Percentiles rank a stretch among this genome's conserved stretches.
phyloP scores from a whole-genome alignment of 257 asterid genomes.

The Solanum etuberosum region DNA sequence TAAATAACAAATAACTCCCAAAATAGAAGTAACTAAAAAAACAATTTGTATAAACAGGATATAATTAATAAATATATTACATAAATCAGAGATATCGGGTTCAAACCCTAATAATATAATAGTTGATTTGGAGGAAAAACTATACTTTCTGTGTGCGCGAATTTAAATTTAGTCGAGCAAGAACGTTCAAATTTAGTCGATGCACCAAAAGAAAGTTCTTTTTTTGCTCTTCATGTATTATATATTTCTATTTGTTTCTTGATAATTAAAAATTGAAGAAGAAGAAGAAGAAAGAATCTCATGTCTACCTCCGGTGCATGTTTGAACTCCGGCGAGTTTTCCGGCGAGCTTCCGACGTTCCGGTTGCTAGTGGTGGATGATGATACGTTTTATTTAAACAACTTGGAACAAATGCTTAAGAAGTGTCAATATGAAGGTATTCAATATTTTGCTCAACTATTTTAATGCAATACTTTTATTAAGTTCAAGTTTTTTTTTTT shows the following conservation, averaged over 20 bases:
- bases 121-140: not conserved
- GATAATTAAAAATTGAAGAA: not conserved
- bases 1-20: not conserved
- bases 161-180: not conserved
- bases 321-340: not conserved
- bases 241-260: not conserved
- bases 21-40: too few relatives aligned
- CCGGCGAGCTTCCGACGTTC: slow-evolving; percentile 71
- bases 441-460: not conserved
- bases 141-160: not conserved
- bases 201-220: not conserved
- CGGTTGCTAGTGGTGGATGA: slow-evolving; percentile 88
- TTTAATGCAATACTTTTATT: not conserved
- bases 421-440: slow-evolving; percentile 81
- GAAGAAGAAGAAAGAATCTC: not conserved
- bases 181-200: not conserved
- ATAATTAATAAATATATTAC: not conserved
- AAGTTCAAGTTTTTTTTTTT: not conserved
- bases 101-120: not conserved
- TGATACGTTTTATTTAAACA: slow-evolving; percentile 73
- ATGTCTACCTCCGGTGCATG: not conserved
- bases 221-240: not conserved
- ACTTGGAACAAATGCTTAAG: slow-evolving; percentile 80
- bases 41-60: too few relatives aligned
- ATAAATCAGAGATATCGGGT: not conserved